Evolutionary conservation across 2,329 filamentous ascomycete genomes (phyloP).

Genomic region (Pseudogymnoascus destructans): DNA sequence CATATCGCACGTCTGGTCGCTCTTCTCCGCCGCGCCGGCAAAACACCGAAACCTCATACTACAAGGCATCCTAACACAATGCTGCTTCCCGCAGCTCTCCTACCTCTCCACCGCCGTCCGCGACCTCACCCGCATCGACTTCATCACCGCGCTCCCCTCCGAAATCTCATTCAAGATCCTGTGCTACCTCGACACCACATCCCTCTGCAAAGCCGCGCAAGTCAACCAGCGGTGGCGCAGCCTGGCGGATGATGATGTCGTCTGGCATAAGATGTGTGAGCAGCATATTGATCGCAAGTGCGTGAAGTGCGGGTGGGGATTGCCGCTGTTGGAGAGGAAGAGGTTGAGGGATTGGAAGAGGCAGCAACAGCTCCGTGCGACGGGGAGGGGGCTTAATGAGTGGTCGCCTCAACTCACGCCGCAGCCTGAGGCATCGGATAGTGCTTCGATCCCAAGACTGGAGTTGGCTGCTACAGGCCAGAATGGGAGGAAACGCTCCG

Average conservation of each 20-base stretch:
- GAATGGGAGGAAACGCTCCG: constrained; percentile 20
- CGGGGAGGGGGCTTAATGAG: constrained; percentile 41
- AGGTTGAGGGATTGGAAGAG: constrained; percentile 75
- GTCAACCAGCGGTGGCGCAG: constrained; percentile 80
- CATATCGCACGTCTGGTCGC: constrained; percentile 93
- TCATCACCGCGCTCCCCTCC: constrained; percentile 72
- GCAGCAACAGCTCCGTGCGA: constrained; percentile 61
- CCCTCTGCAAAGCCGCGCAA: constrained; percentile 88
- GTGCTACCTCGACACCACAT: constrained; percentile 83
- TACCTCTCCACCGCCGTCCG: constrained; percentile 82
- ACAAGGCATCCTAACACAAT: constrained; percentile 89
- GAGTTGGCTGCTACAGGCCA: background rate
- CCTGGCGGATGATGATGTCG: constrained; percentile 90
- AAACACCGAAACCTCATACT: constrained; percentile 95
- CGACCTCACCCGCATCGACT: constrained; percentile 95
- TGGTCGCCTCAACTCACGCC: constrained; percentile 39
- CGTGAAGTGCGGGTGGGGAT: constrained; percentile 87
- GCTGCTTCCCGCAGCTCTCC: constrained; percentile 93
- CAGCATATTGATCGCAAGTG: constrained; percentile 92
- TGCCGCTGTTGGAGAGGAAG: constrained; percentile 82
- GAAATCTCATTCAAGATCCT: constrained; percentile 92
- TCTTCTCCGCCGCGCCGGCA: constrained; percentile 88
- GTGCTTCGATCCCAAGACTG: background rate
- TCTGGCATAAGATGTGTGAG: constrained; percentile 97
- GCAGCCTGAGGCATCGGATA: constrained; percentile 26